Evolutionary conservation across 768 basidiomycete species (phyloP).

Genomic region (Kwoniella botswanensis): DNA sequence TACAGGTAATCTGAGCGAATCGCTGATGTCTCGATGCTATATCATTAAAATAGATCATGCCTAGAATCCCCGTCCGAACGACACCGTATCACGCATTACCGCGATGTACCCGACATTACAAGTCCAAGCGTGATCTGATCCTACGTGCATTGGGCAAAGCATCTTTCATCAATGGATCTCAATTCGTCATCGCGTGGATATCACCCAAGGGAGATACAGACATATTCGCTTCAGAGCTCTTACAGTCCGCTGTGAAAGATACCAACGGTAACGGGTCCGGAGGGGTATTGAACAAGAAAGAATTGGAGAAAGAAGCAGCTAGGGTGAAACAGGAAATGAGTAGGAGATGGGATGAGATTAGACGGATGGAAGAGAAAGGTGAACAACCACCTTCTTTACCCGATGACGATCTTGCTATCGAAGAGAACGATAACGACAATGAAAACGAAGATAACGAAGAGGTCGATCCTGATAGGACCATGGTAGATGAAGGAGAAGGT

Average conservation of each 20-base stretch:
- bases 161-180: conserved; percentile 59
- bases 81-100: conserved; percentile 58
- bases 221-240: conserved; percentile 58
- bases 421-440: conserved; percentile 21
- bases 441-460: conserved; percentile 30
- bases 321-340: conserved; percentile 45
- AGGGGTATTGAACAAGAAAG: conserved; percentile 40
- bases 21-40: too few species aligned
- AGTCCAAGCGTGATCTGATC: conserved; percentile 58
- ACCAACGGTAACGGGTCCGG: conserved; percentile 16
- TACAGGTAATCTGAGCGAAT: too few species aligned
- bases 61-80: conserved; percentile 58
- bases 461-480: conserved; percentile 45
- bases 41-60: conserved; percentile 42
- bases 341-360: conserved; percentile 47
- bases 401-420: conserved; percentile 39
- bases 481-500: conserved; percentile 43
- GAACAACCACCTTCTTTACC: conserved; percentile 42
- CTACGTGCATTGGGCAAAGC: conserved; percentile 58
- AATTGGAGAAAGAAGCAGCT: conserved; percentile 41
- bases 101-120: conserved; percentile 59
- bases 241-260: conserved; percentile 47
- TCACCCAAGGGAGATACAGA: conserved; percentile 59
- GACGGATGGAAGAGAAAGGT: conserved; percentile 45
- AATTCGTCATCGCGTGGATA: conserved; percentile 60